Percentiles rank a stretch among this genome's conserved stretches.
These are phyloP conservation scores for Neocucurbitaria cava DNA, from an alignment of 2,329 filamentous ascomycete genomes.

Conservation along the genomic window DNA sequence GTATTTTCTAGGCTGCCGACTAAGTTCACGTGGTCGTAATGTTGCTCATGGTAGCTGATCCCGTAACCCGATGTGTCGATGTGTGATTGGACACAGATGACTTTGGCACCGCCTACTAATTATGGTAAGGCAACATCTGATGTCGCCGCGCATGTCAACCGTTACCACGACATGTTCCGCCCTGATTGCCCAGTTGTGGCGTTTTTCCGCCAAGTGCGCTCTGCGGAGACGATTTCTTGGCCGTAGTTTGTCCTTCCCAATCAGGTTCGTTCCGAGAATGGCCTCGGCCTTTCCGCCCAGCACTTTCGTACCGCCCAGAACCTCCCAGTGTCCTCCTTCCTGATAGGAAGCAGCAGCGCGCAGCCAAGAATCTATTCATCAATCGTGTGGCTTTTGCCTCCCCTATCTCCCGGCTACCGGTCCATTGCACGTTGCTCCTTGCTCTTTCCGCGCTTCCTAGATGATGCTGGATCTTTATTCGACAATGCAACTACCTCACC, in stretches of 20 bases:
- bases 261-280: conserved; percentile 21
- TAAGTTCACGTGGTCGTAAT: neutral
- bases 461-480: conserved; percentile 7
- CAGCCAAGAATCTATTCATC: conserved; percentile 27
- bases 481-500: conserved; percentile 31
- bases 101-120: neutral
- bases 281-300: conserved; percentile 21
- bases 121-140: neutral
- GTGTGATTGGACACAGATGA: neutral
- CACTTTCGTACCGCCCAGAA: conserved; percentile 15
- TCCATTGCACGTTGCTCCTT: conserved; percentile 12
- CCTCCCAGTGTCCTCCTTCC: conserved; percentile 29
- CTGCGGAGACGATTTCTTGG: conserved; percentile 27
- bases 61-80: neutral
- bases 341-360: conserved; percentile 25
- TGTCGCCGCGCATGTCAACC: neutral
- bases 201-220: conserved; percentile 20
- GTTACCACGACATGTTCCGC: neutral
- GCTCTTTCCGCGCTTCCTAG: conserved; percentile 19
- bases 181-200: conserved; percentile 24
- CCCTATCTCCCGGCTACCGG: conserved; percentile 19
- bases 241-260: conserved; percentile 33
- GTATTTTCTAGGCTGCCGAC: too few relatives aligned
- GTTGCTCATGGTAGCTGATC: neutral
- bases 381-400: conserved; percentile 15